Evolutionary conservation across 148 eudicot species (phyloP).

Genomic region (Pharnaceum exiguum): DNA sequence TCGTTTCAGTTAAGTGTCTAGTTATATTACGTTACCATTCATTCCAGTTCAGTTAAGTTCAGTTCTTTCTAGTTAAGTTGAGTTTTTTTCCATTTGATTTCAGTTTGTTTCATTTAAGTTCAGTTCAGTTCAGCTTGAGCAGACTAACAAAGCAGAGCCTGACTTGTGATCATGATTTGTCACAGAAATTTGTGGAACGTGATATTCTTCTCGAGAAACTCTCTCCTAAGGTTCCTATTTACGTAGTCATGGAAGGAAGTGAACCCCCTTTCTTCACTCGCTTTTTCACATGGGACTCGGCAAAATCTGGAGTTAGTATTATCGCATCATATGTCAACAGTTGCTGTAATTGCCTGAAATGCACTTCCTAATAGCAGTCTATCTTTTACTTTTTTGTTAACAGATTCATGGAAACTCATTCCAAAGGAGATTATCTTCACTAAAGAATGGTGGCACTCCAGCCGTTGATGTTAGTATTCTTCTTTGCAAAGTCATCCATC

Average conservation of each 20-base stretch:
- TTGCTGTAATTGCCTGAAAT: background rate
- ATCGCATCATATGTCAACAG: background rate
- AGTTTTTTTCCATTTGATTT: too few species aligned
- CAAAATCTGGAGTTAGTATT: constrained; percentile 65
- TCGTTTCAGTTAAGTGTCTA: too few species aligned
- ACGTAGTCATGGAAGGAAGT: constrained; percentile 71
- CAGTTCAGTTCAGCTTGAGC: too few species aligned
- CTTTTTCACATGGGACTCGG: constrained; percentile 87
- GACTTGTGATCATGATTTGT: constrained; percentile 12
- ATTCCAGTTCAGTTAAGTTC: too few species aligned
- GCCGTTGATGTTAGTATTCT: constrained; percentile 44
- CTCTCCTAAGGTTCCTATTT: constrained; percentile 67
- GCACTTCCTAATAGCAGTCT: background rate
- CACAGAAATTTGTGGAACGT: constrained; percentile 85
- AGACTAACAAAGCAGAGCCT: too few species aligned
- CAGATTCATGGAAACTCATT: constrained; percentile 98
- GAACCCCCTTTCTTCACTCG: constrained; percentile 93
- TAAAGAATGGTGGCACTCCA: constrained; percentile 70
- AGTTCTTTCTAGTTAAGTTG: too few species aligned
- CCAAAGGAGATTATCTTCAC: constrained; percentile 64
- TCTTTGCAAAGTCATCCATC: background rate
- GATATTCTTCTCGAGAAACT: constrained; percentile 76
- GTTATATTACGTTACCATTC: too few species aligned
- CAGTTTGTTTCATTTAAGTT: too few species aligned
- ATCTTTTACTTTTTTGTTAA: constrained; percentile 8